Conservation (phyloP, 1,284 basidiomycete genomes). For the Laetiporus sulphureus region DNA sequence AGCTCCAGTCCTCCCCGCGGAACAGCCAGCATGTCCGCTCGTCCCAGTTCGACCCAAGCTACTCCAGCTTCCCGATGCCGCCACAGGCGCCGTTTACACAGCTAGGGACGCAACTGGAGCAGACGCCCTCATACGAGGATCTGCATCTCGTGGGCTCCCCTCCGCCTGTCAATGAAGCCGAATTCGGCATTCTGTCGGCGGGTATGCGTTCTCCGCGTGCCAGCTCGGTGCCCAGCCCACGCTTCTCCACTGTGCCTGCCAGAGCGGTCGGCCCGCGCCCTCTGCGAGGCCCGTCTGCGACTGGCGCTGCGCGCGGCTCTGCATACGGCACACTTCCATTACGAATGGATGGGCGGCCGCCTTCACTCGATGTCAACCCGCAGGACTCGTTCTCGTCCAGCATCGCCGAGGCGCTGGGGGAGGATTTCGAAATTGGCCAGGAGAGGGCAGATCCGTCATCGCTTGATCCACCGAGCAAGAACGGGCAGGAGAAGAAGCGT, state of each 20-base stretch:
- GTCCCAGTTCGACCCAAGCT: conserved; percentile 3
- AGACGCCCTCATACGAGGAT: conserved; percentile 9
- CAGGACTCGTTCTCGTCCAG: conserved; percentile 44
- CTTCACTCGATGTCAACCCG: conserved; percentile 23
- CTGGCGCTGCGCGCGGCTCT: conserved; percentile 12
- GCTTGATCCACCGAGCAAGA: conserved; percentile 4
- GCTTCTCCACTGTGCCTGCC: conserved; percentile 56
- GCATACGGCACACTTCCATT: conserved; percentile 13
- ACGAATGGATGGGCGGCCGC: conserved; percentile 25
- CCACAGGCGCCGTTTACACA: conserved; percentile 3
- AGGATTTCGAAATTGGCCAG: conserved; percentile 6
- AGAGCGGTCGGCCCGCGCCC: conserved; percentile 21
- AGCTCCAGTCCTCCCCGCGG: neutral
- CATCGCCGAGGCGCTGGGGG: conserved; percentile 41
- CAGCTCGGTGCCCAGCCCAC: conserved; percentile 25
- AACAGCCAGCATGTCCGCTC: conserved; percentile 5
- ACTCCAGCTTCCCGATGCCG: conserved; percentile 12
- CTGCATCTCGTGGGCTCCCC: conserved; percentile 3
- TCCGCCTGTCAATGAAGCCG: conserved; percentile 12
- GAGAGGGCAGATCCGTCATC: neutral
- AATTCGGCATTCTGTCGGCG: conserved; percentile 20
- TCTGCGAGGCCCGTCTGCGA: no score
- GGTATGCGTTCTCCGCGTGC: conserved; percentile 7
- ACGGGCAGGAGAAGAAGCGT: neutral
- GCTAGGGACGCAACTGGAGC: no score